phyloP scores from a whole-genome alignment of 1,284 basidiomycete species.

The Hemileccinum hortonii region DNA sequence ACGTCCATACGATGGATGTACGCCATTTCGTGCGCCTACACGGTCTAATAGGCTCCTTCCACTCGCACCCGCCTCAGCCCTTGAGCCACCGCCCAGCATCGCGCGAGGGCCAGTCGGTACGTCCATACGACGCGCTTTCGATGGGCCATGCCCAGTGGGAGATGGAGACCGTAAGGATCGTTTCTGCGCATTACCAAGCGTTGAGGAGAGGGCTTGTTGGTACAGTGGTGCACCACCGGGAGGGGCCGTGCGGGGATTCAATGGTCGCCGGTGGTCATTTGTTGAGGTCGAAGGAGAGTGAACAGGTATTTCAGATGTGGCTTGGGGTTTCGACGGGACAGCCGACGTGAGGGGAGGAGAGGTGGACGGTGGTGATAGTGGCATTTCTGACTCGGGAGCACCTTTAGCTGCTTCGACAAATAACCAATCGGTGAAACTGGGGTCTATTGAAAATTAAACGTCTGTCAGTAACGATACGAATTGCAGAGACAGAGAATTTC shows the following conservation, averaged over 20 bases:
- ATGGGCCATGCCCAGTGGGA: conserved; percentile 54
- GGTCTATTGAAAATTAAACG: conserved; percentile 45
- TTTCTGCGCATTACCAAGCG: conserved; percentile 63
- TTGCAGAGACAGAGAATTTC: not conserved
- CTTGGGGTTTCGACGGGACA: conserved; percentile 14
- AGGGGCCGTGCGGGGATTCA: conserved; percentile 41
- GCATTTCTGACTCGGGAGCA: conserved; percentile 47
- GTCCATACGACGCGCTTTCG: conserved; percentile 68
- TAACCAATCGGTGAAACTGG: conserved; percentile 80
- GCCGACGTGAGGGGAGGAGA: conserved; percentile 32
- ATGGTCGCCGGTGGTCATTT: conserved; percentile 43
- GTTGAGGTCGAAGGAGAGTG: conserved; percentile 29
- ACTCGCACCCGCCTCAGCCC: conserved; percentile 27
- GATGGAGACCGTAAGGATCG: conserved; percentile 76
- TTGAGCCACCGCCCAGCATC: conserved; percentile 59
- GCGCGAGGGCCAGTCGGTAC: conserved; percentile 78
- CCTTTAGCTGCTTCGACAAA: conserved; percentile 76
- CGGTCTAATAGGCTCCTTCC: conserved; percentile 71
- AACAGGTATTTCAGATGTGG: conserved; percentile 23
- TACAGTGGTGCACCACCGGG: conserved; percentile 45
- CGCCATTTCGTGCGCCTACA: conserved; percentile 53
- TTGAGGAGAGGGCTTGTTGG: conserved; percentile 71
- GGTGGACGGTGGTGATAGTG: conserved; percentile 32
- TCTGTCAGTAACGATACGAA: conserved; percentile 13
- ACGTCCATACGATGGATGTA: conserved; percentile 27